These are phyloP conservation scores for Phytophthora pinifolia DNA, from an alignment of 352 stramenopile species.

Conservation along the genomic window DNA sequence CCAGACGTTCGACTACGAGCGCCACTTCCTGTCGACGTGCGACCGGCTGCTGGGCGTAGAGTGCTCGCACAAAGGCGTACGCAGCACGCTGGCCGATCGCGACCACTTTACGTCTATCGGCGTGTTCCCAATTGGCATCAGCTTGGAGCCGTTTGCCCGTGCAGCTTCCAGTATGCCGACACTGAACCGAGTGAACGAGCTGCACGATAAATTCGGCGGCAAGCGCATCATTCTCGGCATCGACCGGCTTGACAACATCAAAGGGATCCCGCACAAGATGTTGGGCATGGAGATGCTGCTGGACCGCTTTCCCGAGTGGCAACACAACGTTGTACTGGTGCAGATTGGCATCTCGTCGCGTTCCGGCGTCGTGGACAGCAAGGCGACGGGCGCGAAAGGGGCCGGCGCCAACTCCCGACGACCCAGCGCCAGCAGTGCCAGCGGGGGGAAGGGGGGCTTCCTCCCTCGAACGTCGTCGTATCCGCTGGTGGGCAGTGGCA, in stretches of 20 bases:
- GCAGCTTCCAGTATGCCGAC: slow-evolving; percentile 54
- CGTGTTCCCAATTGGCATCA: slow-evolving; percentile 88
- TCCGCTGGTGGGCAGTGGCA: slow-evolving; percentile 17
- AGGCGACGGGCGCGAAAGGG: slow-evolving; percentile 9
- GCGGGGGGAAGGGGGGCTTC: slow-evolving; percentile 3
- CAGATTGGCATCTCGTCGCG: slow-evolving; percentile 95
- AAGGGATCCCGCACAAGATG: slow-evolving; percentile 89
- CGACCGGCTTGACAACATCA: slow-evolving; percentile 88
- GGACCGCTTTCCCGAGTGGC: slow-evolving; percentile 89
- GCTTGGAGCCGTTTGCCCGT: slow-evolving; percentile 76
- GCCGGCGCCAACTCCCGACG: slow-evolving; percentile 14
- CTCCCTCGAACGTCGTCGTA: slow-evolving; percentile 30
- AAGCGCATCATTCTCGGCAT: slow-evolving; percentile 86
- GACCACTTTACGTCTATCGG: slow-evolving; percentile 89
- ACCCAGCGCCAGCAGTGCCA: slow-evolving; percentile 18
- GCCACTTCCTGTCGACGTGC: slow-evolving; percentile 86
- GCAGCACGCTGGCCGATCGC: slow-evolving; percentile 60
- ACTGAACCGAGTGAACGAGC: slow-evolving; percentile 64
- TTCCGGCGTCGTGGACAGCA: slow-evolving; percentile 45
- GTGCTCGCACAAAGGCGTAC: slow-evolving; percentile 74
- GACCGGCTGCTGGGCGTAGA: slow-evolving; percentile 73
- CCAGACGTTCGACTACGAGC: slow-evolving; percentile 91
- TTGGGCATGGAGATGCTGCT: slow-evolving; percentile 86
- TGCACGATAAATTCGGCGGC: slow-evolving; percentile 76
- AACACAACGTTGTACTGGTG: slow-evolving; percentile 94